Evolutionary conservation across 441 rosid species (phyloP).

Genomic region (Populus hybrid): DNA sequence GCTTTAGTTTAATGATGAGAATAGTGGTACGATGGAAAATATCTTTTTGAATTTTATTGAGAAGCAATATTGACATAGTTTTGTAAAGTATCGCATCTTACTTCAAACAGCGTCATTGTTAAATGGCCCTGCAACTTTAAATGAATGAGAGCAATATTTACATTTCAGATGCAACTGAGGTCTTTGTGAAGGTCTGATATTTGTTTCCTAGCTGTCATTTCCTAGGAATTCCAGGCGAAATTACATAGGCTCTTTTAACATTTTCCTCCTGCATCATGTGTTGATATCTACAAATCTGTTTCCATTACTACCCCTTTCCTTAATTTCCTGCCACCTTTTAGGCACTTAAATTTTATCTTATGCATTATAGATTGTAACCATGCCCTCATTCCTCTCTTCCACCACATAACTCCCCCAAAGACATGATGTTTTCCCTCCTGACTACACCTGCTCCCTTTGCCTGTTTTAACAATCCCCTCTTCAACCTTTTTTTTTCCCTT

Average conservation of each 20-base stretch:
- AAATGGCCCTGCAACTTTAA: background rate
- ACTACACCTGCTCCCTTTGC: background rate
- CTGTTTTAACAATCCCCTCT: background rate
- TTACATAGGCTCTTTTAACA: background rate
- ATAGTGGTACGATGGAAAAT: background rate
- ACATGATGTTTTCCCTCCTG: background rate
- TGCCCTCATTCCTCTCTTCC: background rate
- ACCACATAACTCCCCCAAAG: background rate
- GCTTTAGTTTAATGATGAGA: background rate
- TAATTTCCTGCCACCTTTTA: background rate
- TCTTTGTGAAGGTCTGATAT: background rate
- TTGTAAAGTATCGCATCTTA: background rate
- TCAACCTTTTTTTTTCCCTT: background rate
- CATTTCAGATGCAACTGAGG: background rate
- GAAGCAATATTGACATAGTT: background rate
- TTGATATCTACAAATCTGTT: background rate
- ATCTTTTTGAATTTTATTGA: background rate
- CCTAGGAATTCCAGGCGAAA: background rate
- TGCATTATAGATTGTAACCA: background rate
- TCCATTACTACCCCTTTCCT: background rate
- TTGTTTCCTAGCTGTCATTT: background rate
- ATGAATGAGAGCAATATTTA: background rate
- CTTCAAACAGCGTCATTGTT: background rate
- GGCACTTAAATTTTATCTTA: background rate
- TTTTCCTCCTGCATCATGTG: background rate